Base-by-base conservation (phyloP, 2,329 filamentous ascomycete species). In the Tolypocladium album region DNA sequence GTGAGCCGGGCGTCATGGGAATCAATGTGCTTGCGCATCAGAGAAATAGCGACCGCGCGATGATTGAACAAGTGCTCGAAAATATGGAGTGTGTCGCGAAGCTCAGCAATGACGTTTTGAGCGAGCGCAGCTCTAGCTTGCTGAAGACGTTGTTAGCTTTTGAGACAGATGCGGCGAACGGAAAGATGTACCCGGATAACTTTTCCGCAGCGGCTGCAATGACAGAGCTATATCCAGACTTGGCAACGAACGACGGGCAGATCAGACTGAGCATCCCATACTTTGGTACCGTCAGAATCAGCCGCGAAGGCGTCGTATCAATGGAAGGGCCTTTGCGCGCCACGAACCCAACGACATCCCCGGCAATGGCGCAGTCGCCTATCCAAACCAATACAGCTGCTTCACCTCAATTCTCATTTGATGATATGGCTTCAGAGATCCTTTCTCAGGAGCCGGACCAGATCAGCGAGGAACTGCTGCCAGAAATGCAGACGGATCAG, bases 1-100 rank as follows among this genome's bases (percentile, higher is more conserved):
- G 11, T 5, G 22, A 13, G 12, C n/a, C 11, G n/a, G 22, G 43
- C 43, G 4, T 45, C n/a, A 11, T n/a, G 11, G n/a, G n/a, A 6
- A 61, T 38, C 43, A 60, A 56, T 31, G 15, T 59, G 34, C 42
- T 64, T 3, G 55, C 57, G 3, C 62, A 63, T 45, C 62, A 63
- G 39, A 53, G 61, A 20, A 43, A 52, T 22, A 58, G 36, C 5
- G 62, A 63, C 43, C 59, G 58, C 9, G 62, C 62, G 15, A 56
- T 63, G 45, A 55, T 61, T 17, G 58, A 59, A 22, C 58, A 62
- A 50, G 57, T 58, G 15, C 56, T 56, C 5, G 56, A 58, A 24
- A 56, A 31, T 4, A 61, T 61, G 60, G 40, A 57, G 12, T 31
- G 36, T 12, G 20, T 58, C n/a, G 52, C 38, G 6, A 50, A 42